Conservation (phyloP, 345 rosid species). For the Hibiscus tridactylites region DNA sequence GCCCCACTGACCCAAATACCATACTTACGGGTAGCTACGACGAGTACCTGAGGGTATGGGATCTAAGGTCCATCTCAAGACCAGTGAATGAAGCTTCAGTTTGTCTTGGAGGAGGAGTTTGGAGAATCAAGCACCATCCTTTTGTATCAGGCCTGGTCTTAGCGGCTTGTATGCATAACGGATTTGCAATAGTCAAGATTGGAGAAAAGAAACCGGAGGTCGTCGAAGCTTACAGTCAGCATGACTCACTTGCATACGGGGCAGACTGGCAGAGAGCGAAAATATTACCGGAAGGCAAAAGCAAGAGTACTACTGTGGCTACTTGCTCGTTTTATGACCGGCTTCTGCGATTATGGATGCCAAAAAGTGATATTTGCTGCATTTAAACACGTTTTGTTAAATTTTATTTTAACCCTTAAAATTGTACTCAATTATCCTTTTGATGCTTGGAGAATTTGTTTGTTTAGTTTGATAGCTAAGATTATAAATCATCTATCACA, state of each 20-base stretch:
- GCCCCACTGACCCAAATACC: constrained; percentile 21
- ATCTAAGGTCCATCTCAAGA: constrained; percentile 55
- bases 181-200: constrained; percentile 53
- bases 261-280: constrained; percentile 73
- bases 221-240: constrained; percentile 50
- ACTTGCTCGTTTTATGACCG: constrained; percentile 82
- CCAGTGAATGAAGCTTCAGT: constrained; percentile 45
- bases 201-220: constrained; percentile 39
- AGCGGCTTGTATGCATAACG: constrained; percentile 89
- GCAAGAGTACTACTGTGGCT: constrained; percentile 36
- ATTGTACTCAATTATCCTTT: too few relatives aligned
- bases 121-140: constrained; percentile 84
- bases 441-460: too few relatives aligned
- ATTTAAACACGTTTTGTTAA: neutral
- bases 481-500: too few relatives aligned
- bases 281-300: constrained; percentile 1
- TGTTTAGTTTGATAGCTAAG: too few relatives aligned
- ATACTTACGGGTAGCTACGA: constrained; percentile 81
- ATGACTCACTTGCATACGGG: constrained; percentile 74
- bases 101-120: constrained; percentile 55
- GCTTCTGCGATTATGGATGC: constrained; percentile 38
- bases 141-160: constrained; percentile 42
- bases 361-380: neutral
- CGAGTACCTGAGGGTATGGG: constrained; percentile 74
- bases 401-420: too few relatives aligned